Evolutionary conservation across 805 yeast species (phyloP), one percentile per base, ranked within the genome.

Genomic region (Zygosaccharomyces kombuchaensis): DNA sequence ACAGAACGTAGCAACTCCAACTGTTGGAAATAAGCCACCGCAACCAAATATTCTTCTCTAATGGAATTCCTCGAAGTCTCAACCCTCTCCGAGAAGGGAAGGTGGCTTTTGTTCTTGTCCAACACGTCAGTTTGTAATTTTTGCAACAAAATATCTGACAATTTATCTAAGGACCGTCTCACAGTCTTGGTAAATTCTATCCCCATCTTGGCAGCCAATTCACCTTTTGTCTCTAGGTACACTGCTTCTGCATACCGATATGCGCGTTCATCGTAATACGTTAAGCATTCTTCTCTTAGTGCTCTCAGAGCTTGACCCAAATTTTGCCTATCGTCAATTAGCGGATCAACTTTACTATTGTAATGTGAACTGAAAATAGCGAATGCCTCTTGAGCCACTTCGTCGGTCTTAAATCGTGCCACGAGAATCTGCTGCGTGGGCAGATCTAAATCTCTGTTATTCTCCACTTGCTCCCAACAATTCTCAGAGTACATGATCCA

Each of bases 361-460:
- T 75, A 72, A 6, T 63, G 65, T 0, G 49, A 48, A 26, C 68
- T 68, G 55, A 78, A 78, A 13, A 66, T 65, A 13, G 70, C 68
- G 57, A 73, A 77, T 2, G 81, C 74, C 39, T 72, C 73, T 35
- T 72, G 68, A 17, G 84, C 75, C 39, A 93, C 86, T 65, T 93
- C 98, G 59, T 89, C 96, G 64, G 98, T 91, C 59, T 96, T 81
- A 68, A 88, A 91, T 57, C 93, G 79, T 6, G 99, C 96, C 19
- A 93, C 98, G 48, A 93, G 72, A 26, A 87, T 86, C 65, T 93
- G 99, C 62, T 93, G 99, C 1, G 98, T 90, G 22, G 99, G 99
- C 53, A 93, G 74, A 67, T 93, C 99, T 52, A 93, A 76, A 63
- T 93, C 99, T 66, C 88, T 90, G 68, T 93, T 93, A 50, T 76